These are phyloP conservation scores for Aquilaria malaccensis DNA, from an alignment of 345 rosid species.

Conservation along the genomic window DNA sequence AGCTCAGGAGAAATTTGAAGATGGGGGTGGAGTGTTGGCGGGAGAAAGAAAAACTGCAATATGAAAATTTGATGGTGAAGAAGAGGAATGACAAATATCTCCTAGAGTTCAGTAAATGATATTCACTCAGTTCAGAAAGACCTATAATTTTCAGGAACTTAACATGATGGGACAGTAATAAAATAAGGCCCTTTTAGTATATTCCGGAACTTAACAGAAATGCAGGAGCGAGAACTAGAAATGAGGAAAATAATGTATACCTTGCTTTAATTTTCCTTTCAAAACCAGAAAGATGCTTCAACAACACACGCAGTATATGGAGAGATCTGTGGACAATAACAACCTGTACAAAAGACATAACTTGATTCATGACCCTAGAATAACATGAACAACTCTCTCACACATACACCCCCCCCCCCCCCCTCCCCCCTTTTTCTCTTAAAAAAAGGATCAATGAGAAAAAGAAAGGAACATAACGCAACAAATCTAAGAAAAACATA, in stretches of 20 bases:
- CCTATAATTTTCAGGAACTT: too few relatives aligned
- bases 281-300: constrained; percentile 51
- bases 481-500: background rate
- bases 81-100: too few relatives aligned
- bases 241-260: constrained; percentile 23
- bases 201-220: background rate
- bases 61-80: too few relatives aligned
- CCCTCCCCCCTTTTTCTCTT: too few relatives aligned
- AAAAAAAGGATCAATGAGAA: background rate
- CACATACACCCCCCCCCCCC: background rate
- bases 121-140: too few relatives aligned
- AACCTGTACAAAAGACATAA: constrained; percentile 36
- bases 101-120: too few relatives aligned
- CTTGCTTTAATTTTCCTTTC: constrained; percentile 43
- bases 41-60: too few relatives aligned
- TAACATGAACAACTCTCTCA: constrained; percentile 1
- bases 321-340: constrained; percentile 52
- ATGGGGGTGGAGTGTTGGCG: too few relatives aligned
- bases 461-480: background rate
- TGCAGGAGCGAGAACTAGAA: constrained; percentile 3
- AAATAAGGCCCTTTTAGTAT: too few relatives aligned
- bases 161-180: too few relatives aligned
- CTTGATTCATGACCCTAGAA: constrained; percentile 3
- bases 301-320: constrained; percentile 37
- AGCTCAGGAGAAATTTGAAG: too few relatives aligned